Percentiles rank a stretch among this genome's conserved stretches.
Conservation (phyloP, 164 flowering plant species). For the Macadamia integrifolia region DNA sequence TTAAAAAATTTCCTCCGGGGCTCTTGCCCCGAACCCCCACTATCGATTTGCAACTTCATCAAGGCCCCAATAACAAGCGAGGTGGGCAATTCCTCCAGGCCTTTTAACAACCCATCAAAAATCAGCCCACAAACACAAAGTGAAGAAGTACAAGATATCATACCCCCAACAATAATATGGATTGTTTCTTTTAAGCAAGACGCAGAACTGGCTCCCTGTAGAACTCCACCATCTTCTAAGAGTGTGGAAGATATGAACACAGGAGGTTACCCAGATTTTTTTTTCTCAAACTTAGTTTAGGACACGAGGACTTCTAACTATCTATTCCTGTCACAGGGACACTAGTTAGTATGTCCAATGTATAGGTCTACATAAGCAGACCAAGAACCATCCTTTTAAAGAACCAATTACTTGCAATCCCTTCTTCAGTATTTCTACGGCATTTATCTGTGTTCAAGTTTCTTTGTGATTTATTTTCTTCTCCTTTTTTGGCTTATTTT, state of each 20-base stretch:
- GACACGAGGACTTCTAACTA: conserved; percentile 37
- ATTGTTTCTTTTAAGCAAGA: conserved; percentile 63
- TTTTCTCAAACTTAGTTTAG: conserved; percentile 42
- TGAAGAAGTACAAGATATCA: conserved; percentile 15
- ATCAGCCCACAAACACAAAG: no score
- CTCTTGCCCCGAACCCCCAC: no score
- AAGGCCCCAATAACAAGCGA: no score
- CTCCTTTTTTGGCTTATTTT: conserved; percentile 29
- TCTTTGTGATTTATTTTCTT: conserved; percentile 43
- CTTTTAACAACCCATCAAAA: no score
- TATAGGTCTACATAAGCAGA: background rate
- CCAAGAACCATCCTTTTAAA: background rate
- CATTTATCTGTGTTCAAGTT: conserved; percentile 49
- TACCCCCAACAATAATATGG: conserved; percentile 75
- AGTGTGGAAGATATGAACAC: conserved; percentile 59
- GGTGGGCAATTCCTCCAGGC: no score
- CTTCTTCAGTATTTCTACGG: conserved; percentile 64
- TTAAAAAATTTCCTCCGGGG: no score
- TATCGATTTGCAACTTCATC: no score
- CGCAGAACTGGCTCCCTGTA: conserved; percentile 33
- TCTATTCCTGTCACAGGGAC: conserved; percentile 34
- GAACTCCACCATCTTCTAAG: conserved; percentile 56
- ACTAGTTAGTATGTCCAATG: background rate
- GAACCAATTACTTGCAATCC: conserved; percentile 45
- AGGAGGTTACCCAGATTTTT: conserved; percentile 62